Conservation (phyloP, 192 early-diverging fungal species). For the Backusella sp. region DNA sequence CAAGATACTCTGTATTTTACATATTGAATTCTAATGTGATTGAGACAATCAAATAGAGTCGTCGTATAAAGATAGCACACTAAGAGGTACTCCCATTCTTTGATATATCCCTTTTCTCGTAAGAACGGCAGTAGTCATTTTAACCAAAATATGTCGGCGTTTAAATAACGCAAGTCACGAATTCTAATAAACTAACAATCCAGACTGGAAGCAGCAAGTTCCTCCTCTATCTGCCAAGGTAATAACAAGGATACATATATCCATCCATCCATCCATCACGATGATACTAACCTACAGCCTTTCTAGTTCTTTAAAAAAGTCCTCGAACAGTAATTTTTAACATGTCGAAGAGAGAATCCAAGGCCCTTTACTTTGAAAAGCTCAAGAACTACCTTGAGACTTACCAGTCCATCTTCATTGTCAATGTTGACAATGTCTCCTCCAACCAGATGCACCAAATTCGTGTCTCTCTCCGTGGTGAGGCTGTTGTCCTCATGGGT, state of each 20-base stretch:
- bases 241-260: not conserved
- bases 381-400: conserved; percentile 85
- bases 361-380: conserved; percentile 95
- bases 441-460: conserved; percentile 99
- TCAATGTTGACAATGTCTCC: conserved; percentile 99
- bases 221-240: conserved; percentile 10
- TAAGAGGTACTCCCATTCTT: no score
- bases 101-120: no score
- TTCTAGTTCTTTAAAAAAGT: conserved; percentile 40
- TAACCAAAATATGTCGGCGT: not conserved
- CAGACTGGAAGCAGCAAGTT: not conserved
- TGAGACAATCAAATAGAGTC: no score
- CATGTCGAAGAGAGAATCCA: conserved; percentile 99
- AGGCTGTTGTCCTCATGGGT: conserved; percentile 96
- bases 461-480: conserved; percentile 85
- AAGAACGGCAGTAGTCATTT: no score
- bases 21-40: no score
- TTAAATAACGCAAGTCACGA: not conserved
- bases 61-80: no score
- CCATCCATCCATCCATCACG: conserved; percentile 31
- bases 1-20: no score
- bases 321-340: conserved; percentile 66
- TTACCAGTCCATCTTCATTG: conserved; percentile 98
- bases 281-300: not conserved
- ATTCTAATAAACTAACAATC: not conserved